Evolutionary conservation across 805 yeast genomes (phyloP), one percentile per base, ranked within the genome.

Genomic region (Candida maris): DNA sequence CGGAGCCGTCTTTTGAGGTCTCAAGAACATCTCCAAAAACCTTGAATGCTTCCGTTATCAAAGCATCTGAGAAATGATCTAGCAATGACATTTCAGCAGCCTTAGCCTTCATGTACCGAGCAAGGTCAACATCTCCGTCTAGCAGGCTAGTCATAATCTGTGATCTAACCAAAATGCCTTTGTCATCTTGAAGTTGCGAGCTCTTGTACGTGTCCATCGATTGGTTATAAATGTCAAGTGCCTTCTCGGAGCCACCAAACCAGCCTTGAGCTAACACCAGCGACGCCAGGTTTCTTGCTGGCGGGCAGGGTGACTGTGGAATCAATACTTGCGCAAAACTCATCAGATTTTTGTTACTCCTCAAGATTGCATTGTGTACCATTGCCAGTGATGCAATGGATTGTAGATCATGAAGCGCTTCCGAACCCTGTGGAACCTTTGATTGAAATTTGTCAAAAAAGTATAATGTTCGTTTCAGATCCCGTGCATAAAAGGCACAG

Each of bases 161-260:
- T 6, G 62, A 44, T 30, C 56, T 49, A 6, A 57, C 45, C 9
- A 59, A 29, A 29, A 34, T 38, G 4, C 57, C 56, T 25, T 61
- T 36, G 31, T 51, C 33, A 13, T 26, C 18, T 17, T 47, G 38
- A n/a, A 16, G 20, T 14, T 13, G 29, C 4, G 40, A 42, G 6
- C 48, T 27, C 33, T 45, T 25, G 45, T 31, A 48, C 5, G 48
- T 14, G 20, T 51, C 45, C 14, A 56, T 37, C 6, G 59, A 39
- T 17, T 45, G 37, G 35, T 63, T 63, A 45, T 60, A 63, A 5
- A 57, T 43, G 16, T 61, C 60, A 20, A 63, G 38, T 1, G 65
- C 50, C 6, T 42, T 41, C n/a, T 59, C 61, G 0, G 42, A 37
- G 18, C 52, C 37, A 2, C 60, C 62, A 28, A 56, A 45, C 55